phyloP scores from a whole-genome alignment of 805 yeast genomes.

The Zygosaccharomyces bisporus region DNA sequence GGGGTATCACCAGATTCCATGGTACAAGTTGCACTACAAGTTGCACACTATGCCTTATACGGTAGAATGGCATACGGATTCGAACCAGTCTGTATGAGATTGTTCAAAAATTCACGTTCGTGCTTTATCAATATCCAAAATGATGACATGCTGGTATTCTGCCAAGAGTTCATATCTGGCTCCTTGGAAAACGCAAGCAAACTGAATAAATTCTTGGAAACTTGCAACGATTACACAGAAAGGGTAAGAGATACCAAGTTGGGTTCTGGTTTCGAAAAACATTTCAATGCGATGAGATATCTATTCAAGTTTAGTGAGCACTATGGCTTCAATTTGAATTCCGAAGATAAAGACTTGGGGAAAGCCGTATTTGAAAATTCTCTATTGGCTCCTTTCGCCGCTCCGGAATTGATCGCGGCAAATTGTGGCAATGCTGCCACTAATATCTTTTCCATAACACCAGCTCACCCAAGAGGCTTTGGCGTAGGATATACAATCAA shows the following conservation, averaged over 20 bases:
- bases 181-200: constrained; percentile 46
- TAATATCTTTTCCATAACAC: constrained; percentile 83
- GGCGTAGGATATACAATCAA: constrained; percentile 91
- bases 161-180: constrained; percentile 62
- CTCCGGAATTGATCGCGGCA: constrained; percentile 49
- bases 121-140: constrained; percentile 65
- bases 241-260: constrained; percentile 49
- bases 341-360: constrained; percentile 35
- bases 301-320: constrained; percentile 42
- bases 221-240: constrained; percentile 50
- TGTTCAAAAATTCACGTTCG: constrained; percentile 64
- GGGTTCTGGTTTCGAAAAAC: constrained; percentile 72
- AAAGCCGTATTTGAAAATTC: constrained; percentile 45
- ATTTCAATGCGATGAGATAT: constrained; percentile 59
- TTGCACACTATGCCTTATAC: constrained; percentile 85
- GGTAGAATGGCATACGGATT: constrained; percentile 86
- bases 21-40: constrained; percentile 85
- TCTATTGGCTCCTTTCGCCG: constrained; percentile 36
- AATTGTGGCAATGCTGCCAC: constrained; percentile 93
- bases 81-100: constrained; percentile 82
- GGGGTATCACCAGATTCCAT: constrained; percentile 86
- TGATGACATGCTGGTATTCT: constrained; percentile 46
- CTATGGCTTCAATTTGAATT: constrained; percentile 32
- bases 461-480: constrained; percentile 82
- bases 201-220: constrained; percentile 41